Evolutionary conservation across 495 filamentous ascomycete species (phyloP).

Genomic region (Aspergillus ellipticus): DNA sequence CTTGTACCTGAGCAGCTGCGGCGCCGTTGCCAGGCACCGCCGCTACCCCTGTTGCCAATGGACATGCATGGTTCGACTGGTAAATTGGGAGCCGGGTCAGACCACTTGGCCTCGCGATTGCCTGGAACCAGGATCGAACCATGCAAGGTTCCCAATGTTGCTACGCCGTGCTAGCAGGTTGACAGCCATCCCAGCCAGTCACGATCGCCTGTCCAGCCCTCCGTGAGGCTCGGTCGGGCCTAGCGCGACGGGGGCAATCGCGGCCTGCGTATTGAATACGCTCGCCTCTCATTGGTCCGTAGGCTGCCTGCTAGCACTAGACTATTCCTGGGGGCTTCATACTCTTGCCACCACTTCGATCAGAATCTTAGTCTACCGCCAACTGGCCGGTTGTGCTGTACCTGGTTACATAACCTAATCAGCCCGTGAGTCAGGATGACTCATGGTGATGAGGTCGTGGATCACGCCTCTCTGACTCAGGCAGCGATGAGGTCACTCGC

Average conservation of each 20-base stretch:
- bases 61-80: not conserved
- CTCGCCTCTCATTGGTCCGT: not conserved
- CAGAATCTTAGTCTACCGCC: not conserved
- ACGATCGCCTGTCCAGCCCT: too few species aligned
- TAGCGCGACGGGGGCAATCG: not conserved
- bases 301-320: too few species aligned
- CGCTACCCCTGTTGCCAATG: not conserved
- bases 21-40: not conserved
- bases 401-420: not conserved
- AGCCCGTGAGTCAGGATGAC: not conserved
- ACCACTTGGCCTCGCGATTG: not conserved
- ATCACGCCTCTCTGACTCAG: not conserved
- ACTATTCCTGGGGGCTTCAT: too few species aligned
- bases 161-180: too few species aligned
- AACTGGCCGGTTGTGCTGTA: not conserved
- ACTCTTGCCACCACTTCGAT: too few species aligned
- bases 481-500: not conserved
- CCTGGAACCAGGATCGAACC: not conserved
- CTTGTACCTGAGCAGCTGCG: not conserved
- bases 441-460: constrained; percentile 1
- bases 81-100: constrained; percentile 6
- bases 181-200: not conserved
- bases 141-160: too few species aligned
- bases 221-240: not conserved
- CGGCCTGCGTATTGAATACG: not conserved